A percentile compares a stretch with the other conserved stretches of the same genome.
phyloP scores from a whole-genome alignment of 306 rosid genomes.

The Mimosa pudica region DNA sequence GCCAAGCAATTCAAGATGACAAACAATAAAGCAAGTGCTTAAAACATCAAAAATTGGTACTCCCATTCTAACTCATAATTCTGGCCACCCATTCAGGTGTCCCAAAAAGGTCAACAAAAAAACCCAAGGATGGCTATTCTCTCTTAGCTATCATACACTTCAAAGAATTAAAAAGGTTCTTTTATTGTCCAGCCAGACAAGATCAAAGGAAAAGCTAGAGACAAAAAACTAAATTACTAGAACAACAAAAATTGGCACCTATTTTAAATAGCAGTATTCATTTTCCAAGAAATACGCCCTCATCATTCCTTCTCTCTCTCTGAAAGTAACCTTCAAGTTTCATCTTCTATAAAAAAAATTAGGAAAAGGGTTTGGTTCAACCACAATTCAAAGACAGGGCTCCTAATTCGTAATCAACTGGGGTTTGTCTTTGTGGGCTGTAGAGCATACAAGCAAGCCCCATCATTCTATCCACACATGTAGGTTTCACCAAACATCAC shows the following conservation, averaged over 20 bases:
- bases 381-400: too few relatives aligned
- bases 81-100: neutral
- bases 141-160: neutral
- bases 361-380: too few relatives aligned
- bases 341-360: too few relatives aligned
- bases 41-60: constrained; percentile 4
- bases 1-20: neutral
- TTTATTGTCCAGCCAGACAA: neutral
- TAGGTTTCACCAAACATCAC: too few relatives aligned
- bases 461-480: too few relatives aligned
- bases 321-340: too few relatives aligned
- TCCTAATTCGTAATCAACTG: too few relatives aligned
- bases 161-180: neutral
- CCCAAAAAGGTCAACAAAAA: neutral
- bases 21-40: neutral
- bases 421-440: too few relatives aligned
- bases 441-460: too few relatives aligned
- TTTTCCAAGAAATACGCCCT: neutral
- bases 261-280: neutral
- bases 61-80: neutral
- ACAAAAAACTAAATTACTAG: neutral
- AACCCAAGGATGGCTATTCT: neutral
- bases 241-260: neutral
- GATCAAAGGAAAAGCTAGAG: neutral
- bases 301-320: neutral